phyloP scores from a whole-genome alignment of 371 early-diverging fungal genomes.

The Syncephalastrum racemosum region DNA sequence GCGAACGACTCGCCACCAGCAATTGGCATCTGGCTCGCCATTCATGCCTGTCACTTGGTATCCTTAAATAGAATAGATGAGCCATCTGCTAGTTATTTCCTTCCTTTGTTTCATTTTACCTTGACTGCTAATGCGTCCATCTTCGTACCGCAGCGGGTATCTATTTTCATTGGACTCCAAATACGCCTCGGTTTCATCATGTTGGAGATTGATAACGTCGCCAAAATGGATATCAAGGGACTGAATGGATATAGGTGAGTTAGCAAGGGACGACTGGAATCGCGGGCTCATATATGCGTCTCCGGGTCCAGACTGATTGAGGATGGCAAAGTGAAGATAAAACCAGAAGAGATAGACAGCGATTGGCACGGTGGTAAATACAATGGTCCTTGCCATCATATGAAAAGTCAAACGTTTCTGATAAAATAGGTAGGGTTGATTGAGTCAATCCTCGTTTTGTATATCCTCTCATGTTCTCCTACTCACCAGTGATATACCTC shows the following conservation, averaged over 20 bases:
- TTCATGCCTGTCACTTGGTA: constrained; percentile 84
- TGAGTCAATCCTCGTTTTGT: background rate
- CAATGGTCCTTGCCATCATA: constrained; percentile 53
- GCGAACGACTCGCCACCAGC: constrained; percentile 82
- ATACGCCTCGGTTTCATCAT: constrained; percentile 70
- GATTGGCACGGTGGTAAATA: constrained; percentile 73
- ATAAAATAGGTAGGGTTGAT: constrained; percentile 12
- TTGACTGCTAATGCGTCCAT: constrained; percentile 86
- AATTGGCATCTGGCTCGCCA: constrained; percentile 55
- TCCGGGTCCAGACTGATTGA: constrained; percentile 80
- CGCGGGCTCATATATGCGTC: constrained; percentile 84
- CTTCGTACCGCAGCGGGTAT: constrained; percentile 91
- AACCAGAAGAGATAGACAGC: constrained; percentile 69
- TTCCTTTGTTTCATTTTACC: constrained; percentile 23
- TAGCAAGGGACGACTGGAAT: constrained; percentile 82
- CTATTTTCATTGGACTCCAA: constrained; percentile 81
- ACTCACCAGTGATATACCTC: constrained; percentile 4
- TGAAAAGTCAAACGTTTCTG: constrained; percentile 53
- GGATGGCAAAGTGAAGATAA: constrained; percentile 72
- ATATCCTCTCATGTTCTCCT: too few relatives aligned
- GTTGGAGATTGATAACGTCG: constrained; percentile 77
- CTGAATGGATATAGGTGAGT: constrained; percentile 60
- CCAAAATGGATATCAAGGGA: constrained; percentile 71
- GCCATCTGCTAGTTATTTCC: too few relatives aligned
- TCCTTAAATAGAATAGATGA: constrained; percentile 31